phyloP scores from a whole-genome alignment of 345 rosid species.

The Punica granatum region DNA sequence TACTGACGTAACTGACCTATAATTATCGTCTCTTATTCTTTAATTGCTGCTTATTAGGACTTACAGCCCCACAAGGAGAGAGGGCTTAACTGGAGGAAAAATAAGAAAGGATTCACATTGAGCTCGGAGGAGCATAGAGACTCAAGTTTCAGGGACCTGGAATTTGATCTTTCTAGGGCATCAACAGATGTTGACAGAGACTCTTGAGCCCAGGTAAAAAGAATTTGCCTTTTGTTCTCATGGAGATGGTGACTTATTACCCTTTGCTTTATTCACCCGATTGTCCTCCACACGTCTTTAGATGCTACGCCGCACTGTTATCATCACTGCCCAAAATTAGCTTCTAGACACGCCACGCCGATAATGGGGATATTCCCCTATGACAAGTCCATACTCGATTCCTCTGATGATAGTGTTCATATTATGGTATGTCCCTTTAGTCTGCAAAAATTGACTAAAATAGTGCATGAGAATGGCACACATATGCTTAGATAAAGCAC shows the following conservation, averaged over 20 bases:
- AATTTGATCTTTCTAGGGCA: not conserved
- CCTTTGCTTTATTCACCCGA: not conserved
- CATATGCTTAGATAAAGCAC: too few relatives aligned
- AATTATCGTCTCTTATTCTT: not conserved
- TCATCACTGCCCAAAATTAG: not conserved
- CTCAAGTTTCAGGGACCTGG: not conserved
- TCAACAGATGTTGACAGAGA: not conserved
- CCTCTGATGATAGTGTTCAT: not conserved
- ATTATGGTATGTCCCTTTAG: not conserved
- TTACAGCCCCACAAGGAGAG: not conserved
- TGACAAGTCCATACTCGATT: not conserved
- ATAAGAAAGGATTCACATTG: not conserved
- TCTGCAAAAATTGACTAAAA: not conserved
- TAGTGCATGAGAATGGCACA: not conserved
- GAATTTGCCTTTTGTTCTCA: not conserved
- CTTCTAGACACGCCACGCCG: not conserved
- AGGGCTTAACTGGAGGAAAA: not conserved
- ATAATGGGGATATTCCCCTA: not conserved
- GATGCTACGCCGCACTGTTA: not conserved
- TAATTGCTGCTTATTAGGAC: not conserved
- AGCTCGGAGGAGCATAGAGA: not conserved
- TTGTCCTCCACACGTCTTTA: not conserved
- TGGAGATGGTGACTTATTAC: not conserved
- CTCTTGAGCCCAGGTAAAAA: not conserved
- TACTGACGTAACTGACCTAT: too few relatives aligned